A percentile compares a stretch with the other conserved stretches of the same genome.
These are phyloP conservation scores for Verbascum thapsus DNA, from an alignment of 257 asterid species.

Conservation along the genomic window DNA sequence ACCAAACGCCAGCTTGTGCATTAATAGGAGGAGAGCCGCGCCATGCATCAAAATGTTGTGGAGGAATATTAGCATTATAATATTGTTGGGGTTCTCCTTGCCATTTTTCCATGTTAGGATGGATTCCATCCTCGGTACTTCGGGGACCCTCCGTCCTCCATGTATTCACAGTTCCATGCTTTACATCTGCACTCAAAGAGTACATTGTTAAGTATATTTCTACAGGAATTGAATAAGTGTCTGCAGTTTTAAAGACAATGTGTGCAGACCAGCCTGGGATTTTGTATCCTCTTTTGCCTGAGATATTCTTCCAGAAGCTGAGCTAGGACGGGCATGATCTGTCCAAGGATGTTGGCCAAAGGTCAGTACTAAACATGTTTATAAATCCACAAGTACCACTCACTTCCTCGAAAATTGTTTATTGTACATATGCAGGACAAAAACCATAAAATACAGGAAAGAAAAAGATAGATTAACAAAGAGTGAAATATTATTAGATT, in stretches of 20 bases:
- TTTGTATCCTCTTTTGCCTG: constrained; percentile 43
- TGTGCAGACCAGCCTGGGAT: constrained; percentile 59
- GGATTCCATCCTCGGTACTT: constrained; percentile 54
- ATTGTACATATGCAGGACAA: constrained; percentile 13
- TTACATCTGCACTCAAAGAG: constrained; percentile 53
- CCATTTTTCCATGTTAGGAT: constrained; percentile 67
- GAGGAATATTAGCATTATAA: constrained; percentile 53
- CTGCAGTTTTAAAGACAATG: constrained; percentile 24
- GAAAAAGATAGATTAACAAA: background rate
- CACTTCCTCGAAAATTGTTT: constrained; percentile 4
- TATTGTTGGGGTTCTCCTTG: constrained; percentile 73
- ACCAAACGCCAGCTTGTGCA: constrained; percentile 78
- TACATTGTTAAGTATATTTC: constrained; percentile 11
- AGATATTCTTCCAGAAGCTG: constrained; percentile 61
- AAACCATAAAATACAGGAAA: background rate
- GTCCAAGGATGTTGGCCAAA: constrained; percentile 27
- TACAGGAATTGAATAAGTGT: constrained; percentile 12
- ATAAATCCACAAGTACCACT: constrained; percentile 15
- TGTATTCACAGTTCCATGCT: constrained; percentile 46
- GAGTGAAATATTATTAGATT: constrained; percentile 5
- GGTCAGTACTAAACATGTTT: constrained; percentile 27
- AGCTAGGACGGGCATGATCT: constrained; percentile 74
- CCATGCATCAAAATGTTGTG: constrained; percentile 86
- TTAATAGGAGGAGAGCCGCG: constrained; percentile 79
- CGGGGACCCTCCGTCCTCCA: constrained; percentile 66